These are phyloP conservation scores for Sporothrix inflata DNA, from an alignment of 2,329 filamentous ascomycete genomes.

Conservation along the genomic window DNA sequence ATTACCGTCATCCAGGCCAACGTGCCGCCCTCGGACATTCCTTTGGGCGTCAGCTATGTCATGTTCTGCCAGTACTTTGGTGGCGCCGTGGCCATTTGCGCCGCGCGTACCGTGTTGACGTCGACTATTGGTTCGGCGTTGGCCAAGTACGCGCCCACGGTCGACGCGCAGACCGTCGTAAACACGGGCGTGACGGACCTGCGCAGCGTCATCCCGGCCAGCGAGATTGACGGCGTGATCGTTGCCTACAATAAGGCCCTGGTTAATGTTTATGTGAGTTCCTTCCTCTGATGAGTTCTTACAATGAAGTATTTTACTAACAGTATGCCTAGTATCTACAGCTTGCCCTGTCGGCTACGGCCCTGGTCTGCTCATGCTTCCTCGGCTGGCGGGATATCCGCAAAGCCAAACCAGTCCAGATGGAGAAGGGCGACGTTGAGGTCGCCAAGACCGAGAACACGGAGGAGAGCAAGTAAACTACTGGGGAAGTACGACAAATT, in stretches of 20 bases:
- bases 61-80: slow-evolving; percentile 68
- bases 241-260: slow-evolving; percentile 29
- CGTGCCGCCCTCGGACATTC: slow-evolving; percentile 52
- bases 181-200: slow-evolving; percentile 49
- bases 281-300: not conserved
- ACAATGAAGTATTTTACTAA: not conserved
- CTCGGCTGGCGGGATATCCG: slow-evolving; percentile 30
- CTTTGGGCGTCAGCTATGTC: slow-evolving; percentile 55
- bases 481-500: not conserved
- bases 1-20: slow-evolving; percentile 57
- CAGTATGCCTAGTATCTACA: slow-evolving; percentile 27
- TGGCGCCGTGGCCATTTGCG: slow-evolving; percentile 66
- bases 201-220: slow-evolving; percentile 21
- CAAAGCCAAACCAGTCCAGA: not conserved
- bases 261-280: slow-evolving; percentile 25
- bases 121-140: slow-evolving; percentile 63
- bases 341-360: slow-evolving; percentile 22
- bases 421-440: not conserved
- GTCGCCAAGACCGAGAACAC: not conserved
- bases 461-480: not conserved
- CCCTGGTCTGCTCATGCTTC: slow-evolving; percentile 27
- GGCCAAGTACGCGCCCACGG: slow-evolving; percentile 45
- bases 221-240: slow-evolving; percentile 10
- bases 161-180: slow-evolving; percentile 55
- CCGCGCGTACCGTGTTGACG: slow-evolving; percentile 69